Percentiles rank a stretch among this genome's conserved stretches.
Conservation (phyloP, 192 early-diverging fungal genomes). For the Coemansia interrupta region DNA sequence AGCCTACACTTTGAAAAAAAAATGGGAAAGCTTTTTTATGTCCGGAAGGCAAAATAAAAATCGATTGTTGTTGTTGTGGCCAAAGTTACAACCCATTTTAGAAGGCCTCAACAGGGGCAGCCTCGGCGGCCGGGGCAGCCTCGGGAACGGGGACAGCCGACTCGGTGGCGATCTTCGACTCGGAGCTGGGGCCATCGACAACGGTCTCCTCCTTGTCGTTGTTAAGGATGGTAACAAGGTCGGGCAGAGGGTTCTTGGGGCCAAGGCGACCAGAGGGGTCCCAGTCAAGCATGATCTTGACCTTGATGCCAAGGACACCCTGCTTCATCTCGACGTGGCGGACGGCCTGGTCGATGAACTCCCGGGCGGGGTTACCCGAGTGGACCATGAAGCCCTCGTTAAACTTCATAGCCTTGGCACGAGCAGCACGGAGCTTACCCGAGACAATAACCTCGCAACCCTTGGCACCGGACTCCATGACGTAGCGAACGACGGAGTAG, state of each 20-base stretch:
- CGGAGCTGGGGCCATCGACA: conserved; percentile 66
- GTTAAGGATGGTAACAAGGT: conserved; percentile 85
- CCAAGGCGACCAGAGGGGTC: conserved; percentile 92
- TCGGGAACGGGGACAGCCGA: conserved; percentile 26
- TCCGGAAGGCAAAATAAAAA: conserved; percentile 10
- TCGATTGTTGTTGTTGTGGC: conserved; percentile 6
- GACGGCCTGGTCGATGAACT: conserved; percentile 93
- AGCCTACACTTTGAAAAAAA: conserved; percentile 8
- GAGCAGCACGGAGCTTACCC: conserved; percentile 98
- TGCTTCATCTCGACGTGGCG: conserved; percentile 98
- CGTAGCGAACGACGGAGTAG: conserved; percentile 98
- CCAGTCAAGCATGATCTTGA: conserved; percentile 98
- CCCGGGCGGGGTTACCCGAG: conserved; percentile 96
- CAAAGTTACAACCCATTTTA: conserved; percentile 36
- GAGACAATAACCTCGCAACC: conserved; percentile 98
- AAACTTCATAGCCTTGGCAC: conserved; percentile 99
- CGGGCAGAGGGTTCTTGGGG: conserved; percentile 94
- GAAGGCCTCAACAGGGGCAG: conserved; percentile 39
- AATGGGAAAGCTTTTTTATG: conserved; percentile 7
- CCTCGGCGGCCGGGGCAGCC: conserved; percentile 28
- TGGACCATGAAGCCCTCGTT: conserved; percentile 99
- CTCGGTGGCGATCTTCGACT: conserved; percentile 49
- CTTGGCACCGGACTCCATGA: conserved; percentile 99
- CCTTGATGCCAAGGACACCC: conserved; percentile 99
- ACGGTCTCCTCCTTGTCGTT: conserved; percentile 77